Base-by-base conservation (phyloP, 1,139 yeast genomes). In the Debaryomyces sp. region DNA sequence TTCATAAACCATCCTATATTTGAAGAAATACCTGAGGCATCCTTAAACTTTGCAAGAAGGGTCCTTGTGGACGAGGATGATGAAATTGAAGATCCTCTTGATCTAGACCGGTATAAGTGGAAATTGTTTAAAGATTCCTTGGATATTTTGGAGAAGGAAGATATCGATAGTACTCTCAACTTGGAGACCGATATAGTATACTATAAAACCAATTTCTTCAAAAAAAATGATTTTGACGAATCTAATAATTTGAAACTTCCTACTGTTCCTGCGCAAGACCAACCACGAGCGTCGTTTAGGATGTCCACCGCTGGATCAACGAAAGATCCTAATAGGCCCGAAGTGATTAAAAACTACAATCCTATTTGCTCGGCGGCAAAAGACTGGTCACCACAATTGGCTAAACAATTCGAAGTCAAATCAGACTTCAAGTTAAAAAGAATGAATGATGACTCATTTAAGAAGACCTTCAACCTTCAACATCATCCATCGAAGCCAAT, bases 1-100 rank as follows among this genome's bases (percentile, higher is more conserved):
- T 76, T 76, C 58, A 66, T 73, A 29, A 74, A 70, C 52, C 80
- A 75, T 56, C 80, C 80, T 6, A 68, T 76, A 4, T 76, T 76
- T 56, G 75, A 75, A 52, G 80, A 76, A 51, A 71, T 76, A 15
- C 79, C 80, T 2, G 79, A 72, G 52, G 74, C 77, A 10, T 59
- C 60, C 29, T 53, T 75, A 40, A 75, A 73, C 56, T 70, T 50
- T 48, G 80, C 80, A 26, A 50, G 54, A 33, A 57, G 67, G 30
- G 53, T 61, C 4, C 41, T 45, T 7, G 54, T 51, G 13, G 59
- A 55, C 2, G 55, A 54, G 1, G 50, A 51, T 15, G 56, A 54
- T 7, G 58, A 54, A 4, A 41, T 44, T 4, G 50, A 47, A 6
- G 58, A 55, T n/a, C 52, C 52, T 15, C 49, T 33, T 41, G 59